Conservation (phyloP, 2,329 filamentous ascomycete species). For the Aspergillus eucalypticola region DNA sequence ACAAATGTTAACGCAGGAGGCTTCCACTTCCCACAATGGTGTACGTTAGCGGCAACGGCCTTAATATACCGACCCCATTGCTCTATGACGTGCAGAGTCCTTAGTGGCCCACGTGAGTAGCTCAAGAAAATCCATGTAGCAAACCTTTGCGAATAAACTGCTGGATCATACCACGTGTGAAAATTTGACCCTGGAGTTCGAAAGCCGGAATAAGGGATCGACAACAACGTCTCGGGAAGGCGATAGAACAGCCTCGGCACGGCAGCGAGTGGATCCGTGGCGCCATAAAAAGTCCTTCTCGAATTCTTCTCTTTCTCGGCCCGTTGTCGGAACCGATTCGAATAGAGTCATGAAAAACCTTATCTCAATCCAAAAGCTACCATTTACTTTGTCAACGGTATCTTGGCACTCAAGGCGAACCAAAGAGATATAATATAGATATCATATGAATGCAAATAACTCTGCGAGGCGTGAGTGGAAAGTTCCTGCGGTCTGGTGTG, state of each 20-base stretch:
- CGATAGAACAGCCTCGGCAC: not conserved
- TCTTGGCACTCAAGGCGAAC: not conserved
- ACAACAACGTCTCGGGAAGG: not conserved
- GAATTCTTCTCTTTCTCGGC: constrained; percentile 2
- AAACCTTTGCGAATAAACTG: not conserved
- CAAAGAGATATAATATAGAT: not conserved
- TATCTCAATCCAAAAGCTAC: not conserved
- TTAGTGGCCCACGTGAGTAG: too few species aligned
- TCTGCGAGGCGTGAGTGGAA: not conserved
- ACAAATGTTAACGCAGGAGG: not conserved
- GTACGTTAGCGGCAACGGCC: not conserved
- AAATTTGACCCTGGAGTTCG: not conserved
- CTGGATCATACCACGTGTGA: not conserved
- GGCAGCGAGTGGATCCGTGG: not conserved
- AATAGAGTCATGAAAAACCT: not conserved
- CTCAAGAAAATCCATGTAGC: not conserved
- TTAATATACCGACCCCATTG: not conserved
- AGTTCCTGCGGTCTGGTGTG: not conserved
- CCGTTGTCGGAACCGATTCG: not conserved
- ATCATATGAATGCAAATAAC: too few species aligned
- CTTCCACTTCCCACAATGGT: not conserved
- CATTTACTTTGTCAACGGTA: not conserved
- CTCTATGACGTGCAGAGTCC: too few species aligned
- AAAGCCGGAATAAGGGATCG: not conserved
- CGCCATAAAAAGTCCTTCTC: not conserved